Base-by-base conservation (phyloP, 2,329 filamentous ascomycete genomes). In the Beauveria asiatica region DNA sequence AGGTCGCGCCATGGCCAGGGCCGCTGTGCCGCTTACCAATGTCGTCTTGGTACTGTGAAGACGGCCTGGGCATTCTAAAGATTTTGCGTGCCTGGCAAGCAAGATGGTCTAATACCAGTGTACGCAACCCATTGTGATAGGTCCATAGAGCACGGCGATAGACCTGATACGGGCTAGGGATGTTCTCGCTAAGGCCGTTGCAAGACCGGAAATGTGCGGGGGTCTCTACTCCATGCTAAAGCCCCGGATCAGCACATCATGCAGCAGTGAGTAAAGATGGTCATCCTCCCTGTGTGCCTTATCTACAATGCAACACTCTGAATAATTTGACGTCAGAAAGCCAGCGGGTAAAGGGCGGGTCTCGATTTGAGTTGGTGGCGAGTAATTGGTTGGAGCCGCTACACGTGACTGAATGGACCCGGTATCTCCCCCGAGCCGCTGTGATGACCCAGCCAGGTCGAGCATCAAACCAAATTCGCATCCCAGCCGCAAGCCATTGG, bases 401-500 rank as follows among this genome's bases (percentile, higher is more conserved):
- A 27, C 57, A 59, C 57, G 57, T 59, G 57, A 59, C 49, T 59
- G 46, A 27, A 39, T 23, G 27, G 57, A 25, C 49, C 57, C 41
- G 41, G 49, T 53, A 16, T 59, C 46, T 52, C 39, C 48, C 55
- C 48, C 48, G 33, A 45, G 27, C 13, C 39, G 48, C 49, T 27
- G n/a, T 46, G 48, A 59, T 59, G 57, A 59, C 49, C 57, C 57
- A 53, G 48, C 25, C 37, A 30, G 37, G 46, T 58, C 11, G 27
- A 59, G 39, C 57, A 59, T 59, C 48, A 52, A 46, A 45, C 41
- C 57, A 21, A 53, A 27, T 45, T 27, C 39, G 27, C 23, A 51
- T 41, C 41, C 25, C 39, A 48, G 11, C 10, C 9, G 5, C 62
- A 67, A 37, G 65, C 70, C 67, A 71, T 69, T 71, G 68, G 68